Evolutionary conservation across 331 rosid genomes (phyloP).

Genomic region (Acacia concinna): DNA sequence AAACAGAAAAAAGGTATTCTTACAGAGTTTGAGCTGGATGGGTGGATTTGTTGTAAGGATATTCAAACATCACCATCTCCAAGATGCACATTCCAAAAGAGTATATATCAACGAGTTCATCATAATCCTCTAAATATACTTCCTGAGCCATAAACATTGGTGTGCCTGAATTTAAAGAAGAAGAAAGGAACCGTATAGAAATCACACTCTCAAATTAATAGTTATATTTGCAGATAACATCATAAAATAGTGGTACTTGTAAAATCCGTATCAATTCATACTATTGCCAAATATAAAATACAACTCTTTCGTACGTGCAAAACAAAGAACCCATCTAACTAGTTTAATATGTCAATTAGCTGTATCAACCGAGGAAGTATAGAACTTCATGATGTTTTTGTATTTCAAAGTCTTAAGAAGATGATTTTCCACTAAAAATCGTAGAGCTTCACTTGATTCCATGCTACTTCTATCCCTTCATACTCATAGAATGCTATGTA

Average conservation of each 20-base stretch:
- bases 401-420: conserved; percentile 90
- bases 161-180: conserved; percentile 60
- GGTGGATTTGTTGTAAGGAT: conserved; percentile 92
- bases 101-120: conserved; percentile 89
- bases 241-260: background rate
- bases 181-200: conserved; percentile 10
- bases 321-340: background rate
- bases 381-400: conserved; percentile 86
- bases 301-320: no score
- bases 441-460: conserved; percentile 93
- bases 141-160: conserved; percentile 99
- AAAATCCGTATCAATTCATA: background rate
- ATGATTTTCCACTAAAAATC: conserved; percentile 94
- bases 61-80: conserved; percentile 95
- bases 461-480: conserved; percentile 97
- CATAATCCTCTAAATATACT: conserved; percentile 91
- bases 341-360: conserved; percentile 64
- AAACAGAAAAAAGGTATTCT: conserved; percentile 23
- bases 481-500: conserved; percentile 93
- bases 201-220: conserved; percentile 15
- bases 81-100: conserved; percentile 96
- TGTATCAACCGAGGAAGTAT: conserved; percentile 89
- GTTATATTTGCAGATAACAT: background rate
- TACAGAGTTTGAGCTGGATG: conserved; percentile 92
- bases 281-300: no score